Conservation (phyloP, 1,284 basidiomycete genomes). For the Volvariella surrecta region DNA sequence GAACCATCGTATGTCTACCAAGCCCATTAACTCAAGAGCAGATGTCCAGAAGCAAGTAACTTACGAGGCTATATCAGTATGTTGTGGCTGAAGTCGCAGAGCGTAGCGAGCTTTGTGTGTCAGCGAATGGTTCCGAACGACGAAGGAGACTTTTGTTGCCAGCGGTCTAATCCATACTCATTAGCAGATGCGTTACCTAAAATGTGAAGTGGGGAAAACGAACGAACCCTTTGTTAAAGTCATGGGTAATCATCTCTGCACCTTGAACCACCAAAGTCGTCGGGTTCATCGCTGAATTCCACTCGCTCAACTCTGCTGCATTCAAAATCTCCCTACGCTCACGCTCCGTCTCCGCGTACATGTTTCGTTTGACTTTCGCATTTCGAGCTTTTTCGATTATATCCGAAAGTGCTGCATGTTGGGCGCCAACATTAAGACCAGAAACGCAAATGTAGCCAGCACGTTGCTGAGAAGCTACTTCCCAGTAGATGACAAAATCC, state of each 20-base stretch:
- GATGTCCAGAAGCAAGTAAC: slow-evolving; percentile 14
- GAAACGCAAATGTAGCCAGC: slow-evolving; percentile 54
- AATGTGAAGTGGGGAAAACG: slow-evolving; percentile 3
- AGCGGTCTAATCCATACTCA: slow-evolving; percentile 58
- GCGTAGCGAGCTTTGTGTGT: slow-evolving; percentile 46
- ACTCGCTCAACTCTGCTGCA: slow-evolving; percentile 60
- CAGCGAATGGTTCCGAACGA: slow-evolving; percentile 62
- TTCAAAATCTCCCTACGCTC: slow-evolving; percentile 61
- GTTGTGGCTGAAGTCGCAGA: slow-evolving; percentile 26
- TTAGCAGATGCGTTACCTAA: no score
- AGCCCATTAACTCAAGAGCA: not conserved
- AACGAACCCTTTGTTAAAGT: slow-evolving; percentile 62
- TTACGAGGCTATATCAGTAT: slow-evolving; percentile 24
- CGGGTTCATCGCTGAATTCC: slow-evolving; percentile 77
- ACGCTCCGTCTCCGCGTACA: slow-evolving; percentile 84
- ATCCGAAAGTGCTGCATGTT: slow-evolving; percentile 51
- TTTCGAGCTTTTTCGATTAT: slow-evolving; percentile 49
- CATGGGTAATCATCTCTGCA: slow-evolving; percentile 37
- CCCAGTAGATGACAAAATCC: slow-evolving; percentile 72
- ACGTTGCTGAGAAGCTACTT: slow-evolving; percentile 45
- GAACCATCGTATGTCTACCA: slow-evolving; percentile 25
- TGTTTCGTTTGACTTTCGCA: slow-evolving; percentile 66
- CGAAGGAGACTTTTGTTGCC: slow-evolving; percentile 44
- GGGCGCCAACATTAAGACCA: slow-evolving; percentile 57
- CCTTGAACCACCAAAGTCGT: slow-evolving; percentile 40